phyloP scores from a whole-genome alignment of 2,329 filamentous ascomycete genomes.

The Pezicula carpinea region DNA sequence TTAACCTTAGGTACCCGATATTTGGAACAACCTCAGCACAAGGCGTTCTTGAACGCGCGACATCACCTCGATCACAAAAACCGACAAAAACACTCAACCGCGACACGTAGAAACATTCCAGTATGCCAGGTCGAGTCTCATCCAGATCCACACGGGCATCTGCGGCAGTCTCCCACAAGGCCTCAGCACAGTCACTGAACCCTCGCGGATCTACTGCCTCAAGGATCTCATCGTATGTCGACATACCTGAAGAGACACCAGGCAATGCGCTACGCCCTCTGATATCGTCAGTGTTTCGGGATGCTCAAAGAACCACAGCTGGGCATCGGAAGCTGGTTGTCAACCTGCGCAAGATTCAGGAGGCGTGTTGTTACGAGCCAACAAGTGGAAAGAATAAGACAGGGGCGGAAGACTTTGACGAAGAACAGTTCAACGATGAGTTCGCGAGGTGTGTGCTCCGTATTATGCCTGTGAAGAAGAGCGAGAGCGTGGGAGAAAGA shows the following conservation, averaged over 20 bases:
- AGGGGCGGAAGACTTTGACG: conserved; percentile 65
- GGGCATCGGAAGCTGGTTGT: conserved; percentile 87
- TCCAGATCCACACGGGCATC: conserved; percentile 34
- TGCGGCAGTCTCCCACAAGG: conserved; percentile 33
- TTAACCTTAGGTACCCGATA: too few relatives aligned
- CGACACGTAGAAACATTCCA: conserved; percentile 1
- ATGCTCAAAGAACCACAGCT: conserved; percentile 84
- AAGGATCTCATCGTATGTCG: conserved; percentile 31
- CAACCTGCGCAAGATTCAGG: conserved; percentile 84
- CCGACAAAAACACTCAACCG: background rate
- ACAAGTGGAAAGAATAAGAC: conserved; percentile 45
- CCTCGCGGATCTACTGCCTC: conserved; percentile 37
- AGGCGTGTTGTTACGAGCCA: conserved; percentile 69
- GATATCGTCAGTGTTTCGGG: conserved; percentile 68
- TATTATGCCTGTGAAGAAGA: conserved; percentile 84
- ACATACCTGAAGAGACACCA: conserved; percentile 67
- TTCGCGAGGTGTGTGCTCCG: conserved; percentile 78
- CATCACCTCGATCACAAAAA: background rate
- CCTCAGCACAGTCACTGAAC: conserved; percentile 33
- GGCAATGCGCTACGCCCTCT: conserved; percentile 68
- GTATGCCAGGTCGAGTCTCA: conserved; percentile 43
- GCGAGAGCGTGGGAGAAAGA: conserved; percentile 81
- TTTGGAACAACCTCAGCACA: too few relatives aligned
- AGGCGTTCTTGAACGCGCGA: too few relatives aligned
- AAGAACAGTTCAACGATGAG: conserved; percentile 83